Evolutionary conservation across 768 basidiomycete species (phyloP).

Genomic region (Leccinum ochraceum): DNA sequence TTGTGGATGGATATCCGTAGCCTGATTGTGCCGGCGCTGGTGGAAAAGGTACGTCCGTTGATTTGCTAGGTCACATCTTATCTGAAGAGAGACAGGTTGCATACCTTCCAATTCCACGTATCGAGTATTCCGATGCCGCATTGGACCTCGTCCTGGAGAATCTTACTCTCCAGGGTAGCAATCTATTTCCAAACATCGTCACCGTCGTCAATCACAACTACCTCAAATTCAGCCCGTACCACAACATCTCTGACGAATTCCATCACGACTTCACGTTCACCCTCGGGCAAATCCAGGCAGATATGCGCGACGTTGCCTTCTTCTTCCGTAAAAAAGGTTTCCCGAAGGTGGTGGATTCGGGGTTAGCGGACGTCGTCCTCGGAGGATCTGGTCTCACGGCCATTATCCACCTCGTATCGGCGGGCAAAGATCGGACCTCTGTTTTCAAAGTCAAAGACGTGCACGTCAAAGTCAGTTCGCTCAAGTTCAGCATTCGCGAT

Average conservation of each 20-base stretch:
- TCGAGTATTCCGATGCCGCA: slow-evolving; percentile 88
- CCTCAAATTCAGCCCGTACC: slow-evolving; percentile 83
- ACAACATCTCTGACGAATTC: slow-evolving; percentile 49
- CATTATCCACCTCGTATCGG: slow-evolving; percentile 59
- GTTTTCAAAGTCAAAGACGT: slow-evolving; percentile 75
- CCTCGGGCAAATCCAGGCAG: slow-evolving; percentile 86
- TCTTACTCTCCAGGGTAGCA: slow-evolving; percentile 81
- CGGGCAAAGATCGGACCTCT: slow-evolving; percentile 63
- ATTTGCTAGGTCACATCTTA: not conserved
- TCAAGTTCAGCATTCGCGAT: slow-evolving; percentile 91
- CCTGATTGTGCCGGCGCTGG: slow-evolving; percentile 77
- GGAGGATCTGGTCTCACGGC: slow-evolving; percentile 81
- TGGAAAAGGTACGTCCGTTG: slow-evolving; percentile 57
- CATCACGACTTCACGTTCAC: slow-evolving; percentile 76
- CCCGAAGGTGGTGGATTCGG: slow-evolving; percentile 77
- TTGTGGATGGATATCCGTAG: slow-evolving; percentile 87
- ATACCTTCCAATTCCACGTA: slow-evolving; percentile 87
- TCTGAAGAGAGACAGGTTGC: slow-evolving; percentile 48
- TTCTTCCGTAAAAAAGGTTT: slow-evolving; percentile 89
- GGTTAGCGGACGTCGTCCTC: slow-evolving; percentile 82
- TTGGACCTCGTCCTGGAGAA: slow-evolving; percentile 94
- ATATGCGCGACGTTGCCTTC: slow-evolving; percentile 93
- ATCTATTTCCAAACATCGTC: slow-evolving; percentile 84
- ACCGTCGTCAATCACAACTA: slow-evolving; percentile 77
- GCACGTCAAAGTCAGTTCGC: slow-evolving; percentile 77